Evolutionary conservation across 1,284 basidiomycete species (phyloP).

Genomic region (Ustilago lituana): DNA sequence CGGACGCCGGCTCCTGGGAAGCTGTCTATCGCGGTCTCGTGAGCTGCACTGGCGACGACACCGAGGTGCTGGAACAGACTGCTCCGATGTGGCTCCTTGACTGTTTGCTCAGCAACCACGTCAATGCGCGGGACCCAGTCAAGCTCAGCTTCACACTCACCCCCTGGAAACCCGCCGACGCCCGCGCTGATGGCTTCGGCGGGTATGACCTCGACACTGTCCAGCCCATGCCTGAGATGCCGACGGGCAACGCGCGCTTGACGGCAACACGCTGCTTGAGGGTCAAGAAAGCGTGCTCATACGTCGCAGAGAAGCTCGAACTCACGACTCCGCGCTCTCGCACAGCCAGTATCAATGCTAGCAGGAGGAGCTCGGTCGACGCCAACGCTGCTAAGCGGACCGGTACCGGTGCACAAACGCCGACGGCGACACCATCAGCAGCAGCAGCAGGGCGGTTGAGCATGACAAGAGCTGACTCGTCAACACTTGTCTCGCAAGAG

Average conservation of each 20-base stretch:
- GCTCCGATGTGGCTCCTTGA: constrained; percentile 90
- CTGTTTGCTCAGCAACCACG: constrained; percentile 74
- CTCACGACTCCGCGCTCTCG: constrained; percentile 60
- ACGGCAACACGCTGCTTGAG: constrained; percentile 87
- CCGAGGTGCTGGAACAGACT: constrained; percentile 76
- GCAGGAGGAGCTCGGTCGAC: constrained; percentile 33
- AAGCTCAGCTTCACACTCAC: constrained; percentile 80
- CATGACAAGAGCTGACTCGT: constrained; percentile 29
- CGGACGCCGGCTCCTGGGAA: constrained; percentile 77
- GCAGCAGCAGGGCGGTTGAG: constrained; percentile 6
- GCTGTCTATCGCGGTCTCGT: constrained; percentile 78
- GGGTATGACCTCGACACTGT: constrained; percentile 21
- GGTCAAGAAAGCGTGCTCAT: constrained; percentile 81
- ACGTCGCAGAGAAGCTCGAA: constrained; percentile 90
- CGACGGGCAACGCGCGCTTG: constrained; percentile 80
- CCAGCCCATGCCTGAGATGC: constrained; percentile 37
- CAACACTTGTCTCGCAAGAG: neutral
- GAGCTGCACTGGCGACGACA: constrained; percentile 74
- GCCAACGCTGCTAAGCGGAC: neutral
- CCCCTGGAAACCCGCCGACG: constrained; percentile 71
- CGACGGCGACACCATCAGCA: neutral
- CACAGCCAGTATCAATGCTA: constrained; percentile 39
- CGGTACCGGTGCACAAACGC: neutral
- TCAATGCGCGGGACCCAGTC: constrained; percentile 28
- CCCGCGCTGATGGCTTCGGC: constrained; percentile 35